Evolutionary conservation across 2,329 filamentous ascomycete species (phyloP).

Genomic region (Aschersonia sp.): DNA sequence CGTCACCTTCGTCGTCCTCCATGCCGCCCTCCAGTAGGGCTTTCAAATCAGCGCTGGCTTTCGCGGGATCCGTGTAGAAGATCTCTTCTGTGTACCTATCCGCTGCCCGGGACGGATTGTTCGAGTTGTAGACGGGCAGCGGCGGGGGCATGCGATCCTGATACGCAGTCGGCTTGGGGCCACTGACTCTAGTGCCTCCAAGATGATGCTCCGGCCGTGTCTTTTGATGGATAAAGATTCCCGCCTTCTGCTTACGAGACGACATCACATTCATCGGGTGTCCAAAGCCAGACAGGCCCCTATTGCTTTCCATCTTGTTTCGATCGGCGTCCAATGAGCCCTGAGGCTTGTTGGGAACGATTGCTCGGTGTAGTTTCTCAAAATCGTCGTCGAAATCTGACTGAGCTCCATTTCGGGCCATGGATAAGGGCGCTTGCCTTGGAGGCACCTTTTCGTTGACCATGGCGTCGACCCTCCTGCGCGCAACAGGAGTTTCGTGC

Average conservation of each 20-base stretch:
- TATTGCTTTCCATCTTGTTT: not conserved
- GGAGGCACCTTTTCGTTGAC: conserved; percentile 20
- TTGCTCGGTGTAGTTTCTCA: conserved; percentile 15
- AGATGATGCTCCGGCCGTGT: conserved; percentile 44
- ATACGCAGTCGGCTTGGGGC: conserved; percentile 31
- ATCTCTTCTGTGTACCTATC: conserved; percentile 24
- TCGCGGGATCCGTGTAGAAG: conserved; percentile 54
- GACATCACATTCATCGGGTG: conserved; percentile 29
- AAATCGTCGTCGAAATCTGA: conserved; percentile 16
- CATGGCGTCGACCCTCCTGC: conserved; percentile 19
- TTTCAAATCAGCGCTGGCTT: conserved; percentile 66
- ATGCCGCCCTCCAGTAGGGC: conserved; percentile 70
- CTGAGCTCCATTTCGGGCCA: too few species aligned
- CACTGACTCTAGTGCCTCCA: conserved; percentile 27
- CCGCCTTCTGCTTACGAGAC: conserved; percentile 39
- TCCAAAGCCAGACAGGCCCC: conserved; percentile 16
- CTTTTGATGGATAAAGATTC: conserved; percentile 39
- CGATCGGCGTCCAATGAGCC: conserved; percentile 6
- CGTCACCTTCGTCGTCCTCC: conserved; percentile 50
- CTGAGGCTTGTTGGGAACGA: conserved; percentile 12
- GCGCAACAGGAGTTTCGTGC: not conserved
- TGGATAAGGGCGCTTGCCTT: conserved; percentile 9
- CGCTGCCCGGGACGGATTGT: conserved; percentile 4
- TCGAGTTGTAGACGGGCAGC: conserved; percentile 33
- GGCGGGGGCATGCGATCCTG: conserved; percentile 32